Conservation (phyloP, 2,329 filamentous ascomycete genomes). For the Harringtonia aguacate region DNA sequence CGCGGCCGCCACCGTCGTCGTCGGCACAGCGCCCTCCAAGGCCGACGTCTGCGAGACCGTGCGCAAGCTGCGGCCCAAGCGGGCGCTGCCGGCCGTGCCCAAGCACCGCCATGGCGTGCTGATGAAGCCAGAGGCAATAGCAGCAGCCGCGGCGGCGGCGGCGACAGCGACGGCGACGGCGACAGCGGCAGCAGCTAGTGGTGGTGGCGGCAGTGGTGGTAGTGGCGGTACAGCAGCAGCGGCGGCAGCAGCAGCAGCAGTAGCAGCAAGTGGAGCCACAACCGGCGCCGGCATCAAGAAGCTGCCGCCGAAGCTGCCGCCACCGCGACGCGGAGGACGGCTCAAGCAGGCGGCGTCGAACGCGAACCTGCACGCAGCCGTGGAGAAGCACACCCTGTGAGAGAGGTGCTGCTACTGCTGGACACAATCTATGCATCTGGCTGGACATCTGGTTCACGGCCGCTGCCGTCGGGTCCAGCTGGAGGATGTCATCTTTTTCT, state of each 20-base stretch:
- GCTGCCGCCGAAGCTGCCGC: slow-evolving; percentile 14
- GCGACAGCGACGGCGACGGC: slow-evolving; percentile 1
- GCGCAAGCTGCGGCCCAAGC: slow-evolving; percentile 24
- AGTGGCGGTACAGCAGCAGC: neutral
- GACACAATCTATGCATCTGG: too few species aligned
- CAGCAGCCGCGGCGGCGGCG: slow-evolving; percentile 4
- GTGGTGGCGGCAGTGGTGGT: too few species aligned
- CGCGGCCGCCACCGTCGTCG: too few species aligned
- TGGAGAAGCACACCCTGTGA: too few species aligned
- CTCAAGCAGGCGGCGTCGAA: slow-evolving; percentile 10
- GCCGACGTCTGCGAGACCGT: too few species aligned
- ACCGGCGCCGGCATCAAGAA: slow-evolving; percentile 10
- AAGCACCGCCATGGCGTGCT: slow-evolving; percentile 44
- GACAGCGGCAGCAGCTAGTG: slow-evolving; percentile 4
- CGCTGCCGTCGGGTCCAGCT: neutral
- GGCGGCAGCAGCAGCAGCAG: too few species aligned
- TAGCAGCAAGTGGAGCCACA: too few species aligned
- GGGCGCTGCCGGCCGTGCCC: slow-evolving; percentile 42
- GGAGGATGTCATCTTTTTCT: neutral
- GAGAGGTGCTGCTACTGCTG: too few species aligned
- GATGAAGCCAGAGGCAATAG: slow-evolving; percentile 13
- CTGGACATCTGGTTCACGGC: too few species aligned
- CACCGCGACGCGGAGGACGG: slow-evolving; percentile 11
- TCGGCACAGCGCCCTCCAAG: too few species aligned
- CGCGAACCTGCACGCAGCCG: slow-evolving; percentile 9